Base-by-base conservation (phyloP, 2,329 filamentous ascomycete species). In the Apiospora saccharicola region DNA sequence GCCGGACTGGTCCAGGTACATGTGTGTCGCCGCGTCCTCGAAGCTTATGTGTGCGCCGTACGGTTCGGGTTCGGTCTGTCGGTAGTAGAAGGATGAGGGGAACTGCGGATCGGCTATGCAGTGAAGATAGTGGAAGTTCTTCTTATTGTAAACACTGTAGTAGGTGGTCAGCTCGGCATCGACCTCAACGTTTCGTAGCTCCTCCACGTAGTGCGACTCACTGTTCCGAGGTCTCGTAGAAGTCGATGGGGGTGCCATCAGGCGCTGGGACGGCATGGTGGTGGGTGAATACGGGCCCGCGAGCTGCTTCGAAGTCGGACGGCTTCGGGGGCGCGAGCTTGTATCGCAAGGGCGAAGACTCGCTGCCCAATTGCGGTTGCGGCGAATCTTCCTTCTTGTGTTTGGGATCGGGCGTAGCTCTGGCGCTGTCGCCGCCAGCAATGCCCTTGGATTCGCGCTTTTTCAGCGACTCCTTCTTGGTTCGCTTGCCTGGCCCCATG, bases 51-150 rank as follows among this genome's bases (percentile, higher is more conserved):
- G 92, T 5, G 96, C 89, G 44, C 92, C 90, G 78, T 94, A 95
- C 0, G 97, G 96, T 73, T 91, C 91, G 7, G 94, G 90, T 79
- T 98, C 96, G 61, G 94, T 96, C 76, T 94, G 92, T 73, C 95
- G 92, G 83, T 97, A 98, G 85, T 93, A 96, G 78, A 97, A 90
- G 75, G 91, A 95, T 75, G 95, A 94, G 8, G 94, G 92, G 79
- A 98, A 98, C 26, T 89, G 87, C 1, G 95, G 94, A 76, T 98
- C 95, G 76, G 95, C 94, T 75, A 98, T 95, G 80, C 94, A 97
- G 77, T 95, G 93, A 44, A 92, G 93, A 81, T 98, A 98, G 73
- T 94, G 93, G 81, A 96, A 98, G 71, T 92, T 90, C 78, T 90
- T 91, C 77, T 91, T 91, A 75, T 92, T 92, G 72, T 85, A 89